A percentile compares a stretch with the other conserved stretches of the same genome.
phyloP scores from a whole-genome alignment of 805 yeast genomes.

The Lipomyces sp. region DNA sequence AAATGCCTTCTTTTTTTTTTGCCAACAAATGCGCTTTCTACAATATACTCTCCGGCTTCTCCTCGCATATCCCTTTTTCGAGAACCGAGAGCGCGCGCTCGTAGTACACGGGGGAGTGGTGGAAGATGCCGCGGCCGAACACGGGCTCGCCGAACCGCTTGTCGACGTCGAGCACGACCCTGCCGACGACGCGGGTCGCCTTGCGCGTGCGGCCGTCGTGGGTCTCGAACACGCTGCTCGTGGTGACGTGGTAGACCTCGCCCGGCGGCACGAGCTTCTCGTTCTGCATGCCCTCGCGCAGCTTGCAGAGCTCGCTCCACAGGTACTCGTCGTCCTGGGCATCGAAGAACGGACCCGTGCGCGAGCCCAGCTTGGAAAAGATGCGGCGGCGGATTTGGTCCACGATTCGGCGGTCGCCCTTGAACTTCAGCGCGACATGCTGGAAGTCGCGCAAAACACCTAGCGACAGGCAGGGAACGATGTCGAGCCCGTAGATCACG shows the following conservation, averaged over 20 bases:
- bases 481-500: constrained; percentile 37
- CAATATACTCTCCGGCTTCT: constrained; percentile 2
- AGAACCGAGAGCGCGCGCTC: constrained; percentile 36
- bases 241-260: constrained; percentile 35
- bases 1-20: no score
- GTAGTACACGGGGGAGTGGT: constrained; percentile 38
- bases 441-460: constrained; percentile 37
- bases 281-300: constrained; percentile 35
- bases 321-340: constrained; percentile 34
- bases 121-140: constrained; percentile 37
- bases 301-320: constrained; percentile 32
- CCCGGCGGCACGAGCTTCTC: constrained; percentile 41
- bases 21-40: no score
- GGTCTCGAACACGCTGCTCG: constrained; percentile 34
- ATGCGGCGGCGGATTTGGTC: constrained; percentile 32
- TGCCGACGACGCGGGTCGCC: constrained; percentile 35
- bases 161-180: constrained; percentile 35
- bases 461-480: constrained; percentile 38
- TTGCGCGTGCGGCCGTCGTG: constrained; percentile 32
- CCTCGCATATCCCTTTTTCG: constrained; percentile 33
- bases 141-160: constrained; percentile 37
- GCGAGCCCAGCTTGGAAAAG: constrained; percentile 32
- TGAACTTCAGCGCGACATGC: constrained; percentile 33
- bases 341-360: constrained; percentile 28
- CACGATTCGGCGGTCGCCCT: constrained; percentile 32